A percentile compares a stretch with the other conserved stretches of the same genome.
These are phyloP conservation scores for Fusarium multiceps DNA, from an alignment of 2,329 filamentous ascomycete genomes.

Conservation along the genomic window DNA sequence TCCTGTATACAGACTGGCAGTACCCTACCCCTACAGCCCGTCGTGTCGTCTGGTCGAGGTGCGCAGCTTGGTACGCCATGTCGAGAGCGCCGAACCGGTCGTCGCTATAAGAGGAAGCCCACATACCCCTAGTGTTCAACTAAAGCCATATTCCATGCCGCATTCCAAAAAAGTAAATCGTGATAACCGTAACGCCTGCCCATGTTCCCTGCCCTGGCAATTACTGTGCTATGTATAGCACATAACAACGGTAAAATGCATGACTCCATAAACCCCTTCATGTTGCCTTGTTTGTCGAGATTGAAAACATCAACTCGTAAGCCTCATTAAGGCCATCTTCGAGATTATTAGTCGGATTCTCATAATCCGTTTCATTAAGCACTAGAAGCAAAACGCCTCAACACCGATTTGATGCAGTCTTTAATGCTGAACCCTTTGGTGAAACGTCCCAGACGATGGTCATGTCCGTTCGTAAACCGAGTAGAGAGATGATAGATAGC, in stretches of 20 bases:
- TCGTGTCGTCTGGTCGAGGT: conserved; percentile 1
- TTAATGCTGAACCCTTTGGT: conserved; percentile 44
- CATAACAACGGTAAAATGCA: conserved; percentile 20
- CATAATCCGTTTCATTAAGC: conserved; percentile 32
- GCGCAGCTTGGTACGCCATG: conserved; percentile 10
- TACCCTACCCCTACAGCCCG: conserved; percentile 8
- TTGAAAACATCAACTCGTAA: conserved; percentile 24
- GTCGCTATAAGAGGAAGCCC: conserved; percentile 20
- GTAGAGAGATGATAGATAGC: conserved; percentile 25
- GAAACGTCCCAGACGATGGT: conserved; percentile 39
- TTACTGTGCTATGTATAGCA: conserved; percentile 24
- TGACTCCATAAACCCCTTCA: conserved; percentile 24
- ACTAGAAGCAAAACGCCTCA: conserved; percentile 43
- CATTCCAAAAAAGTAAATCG: conserved; percentile 32
- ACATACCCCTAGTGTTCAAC: conserved; percentile 14
- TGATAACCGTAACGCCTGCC: conserved; percentile 36
- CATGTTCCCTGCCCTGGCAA: conserved; percentile 21
- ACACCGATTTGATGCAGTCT: conserved; percentile 51
- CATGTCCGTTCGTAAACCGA: conserved; percentile 40
- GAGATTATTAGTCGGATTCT: conserved; percentile 39
- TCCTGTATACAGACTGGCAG: conserved; percentile 23
- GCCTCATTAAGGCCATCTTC: conserved; percentile 11
- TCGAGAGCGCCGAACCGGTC: conserved; percentile 27
- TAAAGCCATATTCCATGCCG: conserved; percentile 16
- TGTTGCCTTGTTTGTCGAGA: conserved; percentile 22